Evolutionary conservation across 805 yeast species (phyloP).

Genomic region (Pichia thaimueangensis): DNA sequence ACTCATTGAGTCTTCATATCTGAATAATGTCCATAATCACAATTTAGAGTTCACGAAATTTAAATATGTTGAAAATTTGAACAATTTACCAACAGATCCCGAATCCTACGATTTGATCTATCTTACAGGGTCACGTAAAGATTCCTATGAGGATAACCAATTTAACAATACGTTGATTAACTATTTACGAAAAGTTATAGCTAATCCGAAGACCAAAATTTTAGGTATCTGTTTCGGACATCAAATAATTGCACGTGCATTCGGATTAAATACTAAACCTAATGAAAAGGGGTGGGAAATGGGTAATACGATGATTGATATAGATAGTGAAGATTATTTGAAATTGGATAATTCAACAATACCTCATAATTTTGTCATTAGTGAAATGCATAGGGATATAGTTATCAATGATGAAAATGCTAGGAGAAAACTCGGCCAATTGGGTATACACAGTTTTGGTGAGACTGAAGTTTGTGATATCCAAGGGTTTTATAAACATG

Average conservation of each 20-base stretch:
- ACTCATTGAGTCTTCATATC: conserved; percentile 14
- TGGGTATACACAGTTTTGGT: conserved; percentile 41
- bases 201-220: conserved; percentile 35
- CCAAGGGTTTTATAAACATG: conserved; percentile 60
- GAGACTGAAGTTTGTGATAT: conserved; percentile 46
- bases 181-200: conserved; percentile 24
- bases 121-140: conserved; percentile 47
- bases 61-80: conserved; percentile 29
- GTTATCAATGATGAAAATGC: conserved; percentile 32
- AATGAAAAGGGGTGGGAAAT: conserved; percentile 69
- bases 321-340: conserved; percentile 30
- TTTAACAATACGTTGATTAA: conserved; percentile 30
- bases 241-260: conserved; percentile 62
- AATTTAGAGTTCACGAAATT: conserved; percentile 29
- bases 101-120: conserved; percentile 36
- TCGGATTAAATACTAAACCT: conserved; percentile 54
- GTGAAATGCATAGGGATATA: conserved; percentile 56
- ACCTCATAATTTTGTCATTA: conserved; percentile 26
- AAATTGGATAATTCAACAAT: not conserved
- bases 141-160: conserved; percentile 42
- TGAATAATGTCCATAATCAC: too few species aligned
- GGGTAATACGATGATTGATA: conserved; percentile 41
- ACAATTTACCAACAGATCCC: conserved; percentile 19
- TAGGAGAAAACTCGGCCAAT: conserved; percentile 23
- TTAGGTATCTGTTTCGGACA: conserved; percentile 87